Evolutionary conservation across 2,329 filamentous ascomycete genomes (phyloP).

Genomic region (Apiospora marii): DNA sequence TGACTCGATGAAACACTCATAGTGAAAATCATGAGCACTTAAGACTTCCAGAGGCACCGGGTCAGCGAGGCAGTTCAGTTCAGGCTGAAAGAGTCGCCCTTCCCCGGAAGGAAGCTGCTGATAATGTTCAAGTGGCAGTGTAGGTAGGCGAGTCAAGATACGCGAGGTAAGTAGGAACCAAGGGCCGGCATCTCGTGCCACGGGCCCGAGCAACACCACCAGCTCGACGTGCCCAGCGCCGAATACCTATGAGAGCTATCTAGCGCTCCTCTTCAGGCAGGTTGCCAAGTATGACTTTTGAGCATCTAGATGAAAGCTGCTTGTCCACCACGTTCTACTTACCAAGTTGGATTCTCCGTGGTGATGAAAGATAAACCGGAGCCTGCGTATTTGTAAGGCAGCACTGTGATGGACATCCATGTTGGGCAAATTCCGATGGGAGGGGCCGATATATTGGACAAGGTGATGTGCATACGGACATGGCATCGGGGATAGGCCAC

Average conservation of each 20-base stretch:
- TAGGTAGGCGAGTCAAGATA: slow-evolving; percentile 1
- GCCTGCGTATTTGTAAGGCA: background rate
- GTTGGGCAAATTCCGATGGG: background rate
- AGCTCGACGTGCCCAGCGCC: background rate
- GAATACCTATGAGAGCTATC: background rate
- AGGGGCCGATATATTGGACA: slow-evolving; percentile 8
- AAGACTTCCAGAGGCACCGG: background rate
- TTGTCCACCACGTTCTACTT: background rate
- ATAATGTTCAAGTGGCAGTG: slow-evolving; percentile 6
- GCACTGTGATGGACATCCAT: background rate
- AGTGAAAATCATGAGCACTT: background rate
- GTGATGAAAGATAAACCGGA: background rate
- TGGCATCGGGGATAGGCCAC: slow-evolving; percentile 1
- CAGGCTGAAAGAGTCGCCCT: background rate
- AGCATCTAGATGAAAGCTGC: background rate
- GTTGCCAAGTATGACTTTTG: background rate
- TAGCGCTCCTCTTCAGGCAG: background rate
- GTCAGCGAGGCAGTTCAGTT: background rate
- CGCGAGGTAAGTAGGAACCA: background rate
- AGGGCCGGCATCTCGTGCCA: slow-evolving; percentile 15
- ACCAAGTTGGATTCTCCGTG: background rate
- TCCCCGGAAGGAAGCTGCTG: background rate
- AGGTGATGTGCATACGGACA: background rate
- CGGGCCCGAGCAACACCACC: slow-evolving; percentile 9
- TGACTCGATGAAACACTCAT: background rate